Evolutionary conservation across 23 red algal species (phyloP).

Genomic region (Gracilaria domingensis): DNA sequence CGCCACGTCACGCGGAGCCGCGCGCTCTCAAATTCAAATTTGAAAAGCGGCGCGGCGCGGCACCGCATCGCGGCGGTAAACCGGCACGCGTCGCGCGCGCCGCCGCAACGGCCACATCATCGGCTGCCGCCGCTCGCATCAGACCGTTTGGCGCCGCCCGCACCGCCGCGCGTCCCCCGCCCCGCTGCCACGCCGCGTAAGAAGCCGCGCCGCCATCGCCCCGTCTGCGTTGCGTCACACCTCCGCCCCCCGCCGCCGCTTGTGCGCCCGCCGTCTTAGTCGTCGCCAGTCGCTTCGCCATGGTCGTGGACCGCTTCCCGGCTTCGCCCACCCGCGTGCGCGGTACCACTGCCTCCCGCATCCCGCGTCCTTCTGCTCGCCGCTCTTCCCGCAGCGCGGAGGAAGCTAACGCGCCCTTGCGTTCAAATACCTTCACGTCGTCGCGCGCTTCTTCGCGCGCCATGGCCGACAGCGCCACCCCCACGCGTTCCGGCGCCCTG

Average conservation of each 20-base stretch:
- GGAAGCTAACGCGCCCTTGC: neutral
- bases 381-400: slow-evolving; percentile 3
- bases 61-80: neutral
- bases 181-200: neutral
- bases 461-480: neutral
- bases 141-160: slow-evolving; percentile 78
- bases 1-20: slow-evolving; percentile 4
- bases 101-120: slow-evolving; percentile 23
- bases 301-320: slow-evolving; percentile 25
- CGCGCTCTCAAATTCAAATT: slow-evolving; percentile 16
- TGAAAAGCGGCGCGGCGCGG: neutral
- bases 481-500: neutral
- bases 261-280: neutral
- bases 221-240: neutral
- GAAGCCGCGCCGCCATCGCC: slow-evolving; percentile 1
- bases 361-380: slow-evolving; percentile 13
- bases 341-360: neutral
- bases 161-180: slow-evolving; percentile 37
- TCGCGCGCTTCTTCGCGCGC: neutral
- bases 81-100: neutral
- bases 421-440: neutral
- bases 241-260: neutral
- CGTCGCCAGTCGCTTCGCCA: neutral
- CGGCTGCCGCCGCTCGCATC: neutral
- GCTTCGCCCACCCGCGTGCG: slow-evolving; percentile 26